These are phyloP conservation scores for Panaeolus cyanescens DNA, from an alignment of 768 basidiomycete genomes.

Conservation along the genomic window DNA sequence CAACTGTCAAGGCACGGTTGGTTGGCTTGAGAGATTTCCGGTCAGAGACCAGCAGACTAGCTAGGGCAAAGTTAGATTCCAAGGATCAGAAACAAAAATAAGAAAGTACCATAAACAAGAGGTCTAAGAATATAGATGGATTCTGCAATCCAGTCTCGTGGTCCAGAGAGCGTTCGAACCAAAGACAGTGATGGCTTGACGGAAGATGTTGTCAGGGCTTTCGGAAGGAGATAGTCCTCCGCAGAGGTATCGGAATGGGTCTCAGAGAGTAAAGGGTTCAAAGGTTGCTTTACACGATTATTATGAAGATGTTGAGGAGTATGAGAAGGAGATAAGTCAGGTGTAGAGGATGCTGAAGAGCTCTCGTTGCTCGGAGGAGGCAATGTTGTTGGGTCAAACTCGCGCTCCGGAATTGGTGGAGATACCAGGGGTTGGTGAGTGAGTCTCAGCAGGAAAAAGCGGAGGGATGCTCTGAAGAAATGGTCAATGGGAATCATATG, in stretches of 20 bases:
- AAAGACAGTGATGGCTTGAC: slow-evolving; percentile 74
- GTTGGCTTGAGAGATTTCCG: slow-evolving; percentile 35
- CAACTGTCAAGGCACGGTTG: slow-evolving; percentile 64
- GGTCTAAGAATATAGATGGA: slow-evolving; percentile 72
- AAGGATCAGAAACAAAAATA: slow-evolving; percentile 8
- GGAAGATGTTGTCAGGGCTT: slow-evolving; percentile 71
- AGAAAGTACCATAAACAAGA: slow-evolving; percentile 67
- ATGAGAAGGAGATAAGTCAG: slow-evolving; percentile 52
- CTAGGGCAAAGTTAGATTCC: slow-evolving; percentile 23
- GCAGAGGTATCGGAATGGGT: slow-evolving; percentile 59
- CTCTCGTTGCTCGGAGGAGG: slow-evolving; percentile 53
- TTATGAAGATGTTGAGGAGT: slow-evolving; percentile 84
- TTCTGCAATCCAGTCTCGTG: slow-evolving; percentile 78
- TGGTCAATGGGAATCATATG: neutral
- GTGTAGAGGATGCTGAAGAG: slow-evolving; percentile 63
- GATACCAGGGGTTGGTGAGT: slow-evolving; percentile 77
- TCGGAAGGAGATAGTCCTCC: slow-evolving; percentile 83
- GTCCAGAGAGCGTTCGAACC: slow-evolving; percentile 57
- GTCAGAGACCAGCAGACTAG: slow-evolving; percentile 45
- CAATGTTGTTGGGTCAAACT: slow-evolving; percentile 76
- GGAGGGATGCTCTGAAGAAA: slow-evolving; percentile 64
- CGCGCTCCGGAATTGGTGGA: slow-evolving; percentile 84
- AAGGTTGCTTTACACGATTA: slow-evolving; percentile 68
- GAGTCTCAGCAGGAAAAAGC: slow-evolving; percentile 69
- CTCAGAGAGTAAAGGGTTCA: slow-evolving; percentile 59